phyloP scores from a whole-genome alignment of 2,329 filamentous ascomycete species.

The Fonsecaea multimorphosa region DNA sequence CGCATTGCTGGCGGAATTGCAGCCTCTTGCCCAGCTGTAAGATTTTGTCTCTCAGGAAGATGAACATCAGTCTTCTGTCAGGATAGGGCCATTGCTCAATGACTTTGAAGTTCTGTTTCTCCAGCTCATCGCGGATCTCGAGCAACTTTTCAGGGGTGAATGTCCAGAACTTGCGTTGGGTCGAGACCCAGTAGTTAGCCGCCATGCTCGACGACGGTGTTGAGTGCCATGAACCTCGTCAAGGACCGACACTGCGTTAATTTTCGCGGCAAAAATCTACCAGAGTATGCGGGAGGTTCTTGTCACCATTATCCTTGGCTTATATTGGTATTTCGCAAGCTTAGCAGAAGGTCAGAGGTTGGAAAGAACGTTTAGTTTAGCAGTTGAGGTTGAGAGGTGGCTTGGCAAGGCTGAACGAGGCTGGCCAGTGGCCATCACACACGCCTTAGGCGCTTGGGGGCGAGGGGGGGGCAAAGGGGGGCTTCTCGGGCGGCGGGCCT shows the following conservation, averaged over 20 bases:
- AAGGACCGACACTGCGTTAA: background rate
- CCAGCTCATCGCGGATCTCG: slow-evolving; percentile 75
- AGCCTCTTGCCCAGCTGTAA: slow-evolving; percentile 83
- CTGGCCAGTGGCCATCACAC: background rate
- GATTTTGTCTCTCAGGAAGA: slow-evolving; percentile 90
- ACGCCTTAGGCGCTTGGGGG: background rate
- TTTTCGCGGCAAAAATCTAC: background rate
- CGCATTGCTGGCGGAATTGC: slow-evolving; percentile 83
- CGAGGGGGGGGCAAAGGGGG: background rate
- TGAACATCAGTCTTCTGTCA: slow-evolving; percentile 79
- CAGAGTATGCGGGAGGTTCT: background rate
- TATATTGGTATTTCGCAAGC: background rate
- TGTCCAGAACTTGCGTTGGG: slow-evolving; percentile 87
- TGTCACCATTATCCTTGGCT: background rate
- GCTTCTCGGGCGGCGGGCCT: background rate
- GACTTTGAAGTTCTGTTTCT: slow-evolving; percentile 71
- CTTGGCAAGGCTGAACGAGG: slow-evolving; percentile 19
- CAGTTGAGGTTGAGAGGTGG: background rate
- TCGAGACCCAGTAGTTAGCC: slow-evolving; percentile 96
- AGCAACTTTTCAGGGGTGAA: slow-evolving; percentile 83
- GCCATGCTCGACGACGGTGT: slow-evolving; percentile 65
- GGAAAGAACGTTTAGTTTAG: background rate
- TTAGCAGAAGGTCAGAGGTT: background rate
- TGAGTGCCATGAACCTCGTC: background rate
- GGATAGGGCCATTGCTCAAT: slow-evolving; percentile 82